phyloP scores from a whole-genome alignment of 2,329 filamentous ascomycete species.

The Drechslerella coelobrocha region DNA sequence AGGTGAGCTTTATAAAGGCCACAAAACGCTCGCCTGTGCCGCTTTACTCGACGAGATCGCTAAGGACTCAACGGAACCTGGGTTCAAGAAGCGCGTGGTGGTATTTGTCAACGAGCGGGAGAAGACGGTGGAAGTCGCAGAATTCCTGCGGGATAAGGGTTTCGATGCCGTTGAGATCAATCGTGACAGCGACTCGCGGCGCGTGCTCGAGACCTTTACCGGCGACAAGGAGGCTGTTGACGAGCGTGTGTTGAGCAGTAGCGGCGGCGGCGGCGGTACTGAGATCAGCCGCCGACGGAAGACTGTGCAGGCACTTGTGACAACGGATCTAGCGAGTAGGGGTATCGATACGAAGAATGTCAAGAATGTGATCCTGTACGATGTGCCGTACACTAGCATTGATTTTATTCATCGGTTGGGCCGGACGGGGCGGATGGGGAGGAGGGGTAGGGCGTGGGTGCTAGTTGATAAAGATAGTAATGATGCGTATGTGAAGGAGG shows the following conservation, averaged over 20 bases:
- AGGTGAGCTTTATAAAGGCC: constrained; percentile 89
- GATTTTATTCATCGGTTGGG: constrained; percentile 98
- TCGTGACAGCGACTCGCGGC: constrained; percentile 79
- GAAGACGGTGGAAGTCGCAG: constrained; percentile 78
- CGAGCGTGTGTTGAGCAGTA: constrained; percentile 13
- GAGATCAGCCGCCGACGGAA: neutral
- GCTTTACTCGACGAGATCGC: constrained; percentile 94
- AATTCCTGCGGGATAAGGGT: constrained; percentile 81
- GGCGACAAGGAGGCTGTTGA: constrained; percentile 55
- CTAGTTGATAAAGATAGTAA: constrained; percentile 88
- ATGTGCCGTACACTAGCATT: constrained; percentile 96
- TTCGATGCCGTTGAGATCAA: constrained; percentile 86
- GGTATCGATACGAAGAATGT: constrained; percentile 95
- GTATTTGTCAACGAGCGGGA: constrained; percentile 98
- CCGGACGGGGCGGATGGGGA: constrained; percentile 88
- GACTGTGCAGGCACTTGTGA: constrained; percentile 81
- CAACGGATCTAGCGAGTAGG: constrained; percentile 87
- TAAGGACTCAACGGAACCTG: constrained; percentile 70
- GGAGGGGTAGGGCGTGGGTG: constrained; percentile 86
- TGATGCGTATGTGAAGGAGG: constrained; percentile 85
- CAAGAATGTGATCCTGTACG: constrained; percentile 88
- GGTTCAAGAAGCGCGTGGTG: constrained; percentile 81
- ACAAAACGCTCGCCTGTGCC: constrained; percentile 90
- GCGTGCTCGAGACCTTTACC: constrained; percentile 79
- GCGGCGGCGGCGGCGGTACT: constrained; percentile 55